Evolutionary conservation across 139 green algal genomes (phyloP), one percentile per base, ranked within the genome.

Genomic region (Coelastrella sp.): DNA sequence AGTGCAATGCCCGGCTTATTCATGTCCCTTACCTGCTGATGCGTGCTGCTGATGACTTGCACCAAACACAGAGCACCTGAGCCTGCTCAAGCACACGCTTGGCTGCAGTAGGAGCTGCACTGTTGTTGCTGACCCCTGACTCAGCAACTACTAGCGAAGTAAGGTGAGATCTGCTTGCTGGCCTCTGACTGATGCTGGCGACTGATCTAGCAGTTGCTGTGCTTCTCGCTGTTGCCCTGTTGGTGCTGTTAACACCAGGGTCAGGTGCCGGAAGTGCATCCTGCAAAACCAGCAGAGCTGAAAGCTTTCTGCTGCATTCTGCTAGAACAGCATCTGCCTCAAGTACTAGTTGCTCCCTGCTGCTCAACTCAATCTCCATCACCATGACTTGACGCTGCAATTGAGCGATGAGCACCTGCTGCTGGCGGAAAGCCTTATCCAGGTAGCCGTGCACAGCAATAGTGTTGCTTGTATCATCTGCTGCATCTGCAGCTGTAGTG

Each of bases 251-350:
- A 7, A 9, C 20, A 49, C 14, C 72, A 78, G 63, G 63, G 4
- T 12, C 5, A 70, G 63, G 63, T 70, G 3, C 15, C 12, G 3
- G 3, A 17, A 14, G 15, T 9, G 22, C 17, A 12, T 49, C 20
- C 25, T 80, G 74, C 24, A 80, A 7, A 79, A 65, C 65, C 9
- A 70, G 60, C 65, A 87, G 63, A 20, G 60, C 25, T 49, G 25
- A 17, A 24, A 88, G 66, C 7, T 68, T 59, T 7, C 84, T 58
- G 19, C 27, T 22, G n/a, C 66, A 22, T 80, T 88, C 84, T 70
- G 84, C 84, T 58, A 88, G 61, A 9, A 88, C 49, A n/a, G 84
- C 68, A 22, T 88, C 84, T 56, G 84, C 84, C 49, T 88, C 84
- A 9, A 81, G 84, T 4, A 81, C 49, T 7, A 88, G 20, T 57